These are phyloP conservation scores for Kwoniella bestiolae DNA, from an alignment of 768 basidiomycete species.

Conservation along the genomic window DNA sequence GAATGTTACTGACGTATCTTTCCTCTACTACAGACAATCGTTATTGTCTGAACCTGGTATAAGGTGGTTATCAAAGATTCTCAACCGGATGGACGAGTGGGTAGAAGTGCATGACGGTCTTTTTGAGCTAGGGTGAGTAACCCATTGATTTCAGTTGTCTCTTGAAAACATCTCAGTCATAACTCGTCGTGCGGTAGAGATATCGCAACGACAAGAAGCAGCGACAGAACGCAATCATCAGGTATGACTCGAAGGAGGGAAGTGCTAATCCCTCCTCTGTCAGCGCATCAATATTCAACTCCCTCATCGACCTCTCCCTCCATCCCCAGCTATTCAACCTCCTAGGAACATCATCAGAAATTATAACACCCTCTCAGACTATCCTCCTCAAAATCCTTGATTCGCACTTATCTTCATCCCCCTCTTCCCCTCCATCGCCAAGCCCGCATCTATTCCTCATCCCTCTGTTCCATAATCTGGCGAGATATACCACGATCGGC, in stretches of 20 bases:
- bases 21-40: slow-evolving; percentile 21
- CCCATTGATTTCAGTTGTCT: too few species aligned
- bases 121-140: slow-evolving; percentile 74
- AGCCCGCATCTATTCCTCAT: slow-evolving; percentile 63
- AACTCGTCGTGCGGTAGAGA: too few species aligned
- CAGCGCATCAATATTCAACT: slow-evolving; percentile 62
- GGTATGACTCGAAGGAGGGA: too few species aligned
- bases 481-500: slow-evolving; percentile 59
- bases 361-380: slow-evolving; percentile 81
- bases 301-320: slow-evolving; percentile 67
- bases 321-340: slow-evolving; percentile 67
- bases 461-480: slow-evolving; percentile 67
- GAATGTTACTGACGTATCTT: not conserved
- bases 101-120: slow-evolving; percentile 71
- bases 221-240: too few species aligned
- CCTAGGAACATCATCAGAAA: slow-evolving; percentile 69
- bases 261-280: too few species aligned
- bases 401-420: slow-evolving; percentile 66
- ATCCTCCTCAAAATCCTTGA: slow-evolving; percentile 86
- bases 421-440: not conserved
- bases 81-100: slow-evolving; percentile 73
- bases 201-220: too few species aligned
- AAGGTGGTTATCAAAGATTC: slow-evolving; percentile 69
- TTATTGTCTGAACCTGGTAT: slow-evolving; percentile 32
- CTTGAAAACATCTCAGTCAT: too few species aligned